These are phyloP conservation scores for Starmerella sirachaensis DNA, from an alignment of 805 yeast genomes.

Conservation along the genomic window DNA sequence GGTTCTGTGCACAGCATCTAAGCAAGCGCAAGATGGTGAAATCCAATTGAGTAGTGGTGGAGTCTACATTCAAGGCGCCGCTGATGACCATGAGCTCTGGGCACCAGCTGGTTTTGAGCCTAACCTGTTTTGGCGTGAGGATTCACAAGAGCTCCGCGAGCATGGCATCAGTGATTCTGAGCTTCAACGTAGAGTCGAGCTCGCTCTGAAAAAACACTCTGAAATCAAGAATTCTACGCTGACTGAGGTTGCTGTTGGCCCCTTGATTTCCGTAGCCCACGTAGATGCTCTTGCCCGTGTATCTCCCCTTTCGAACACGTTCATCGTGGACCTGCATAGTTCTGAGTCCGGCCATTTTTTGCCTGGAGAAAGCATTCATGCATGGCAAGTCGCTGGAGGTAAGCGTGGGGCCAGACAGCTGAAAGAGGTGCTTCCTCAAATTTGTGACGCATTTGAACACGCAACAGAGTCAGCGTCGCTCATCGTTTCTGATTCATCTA, in stretches of 20 bases:
- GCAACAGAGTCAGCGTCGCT: too few species aligned
- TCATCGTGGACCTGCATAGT: conserved; percentile 17
- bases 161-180: conserved; percentile 27
- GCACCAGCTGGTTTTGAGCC: conserved; percentile 42
- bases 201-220: not conserved
- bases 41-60: conserved; percentile 37
- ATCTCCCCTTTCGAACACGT: not conserved
- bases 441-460: conserved; percentile 28
- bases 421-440: conserved; percentile 36
- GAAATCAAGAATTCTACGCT: not conserved
- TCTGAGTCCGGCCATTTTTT: too few species aligned
- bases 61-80: conserved; percentile 80
- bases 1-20: conserved; percentile 51
- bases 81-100: conserved; percentile 91
- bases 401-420: conserved; percentile 60
- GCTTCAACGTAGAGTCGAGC: conserved; percentile 14
- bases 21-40: conserved; percentile 47
- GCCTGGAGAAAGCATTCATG: too few species aligned
- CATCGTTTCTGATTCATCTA: conserved; percentile 53
- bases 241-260: not conserved
- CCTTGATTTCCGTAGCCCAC: not conserved
- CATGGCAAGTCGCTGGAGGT: conserved; percentile 24
- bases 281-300: not conserved
- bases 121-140: conserved; percentile 43
- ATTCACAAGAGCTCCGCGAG: conserved; percentile 28